Evolutionary conservation across 208 protist species (phyloP).

Genomic region (Leishmania guyanensis): DNA sequence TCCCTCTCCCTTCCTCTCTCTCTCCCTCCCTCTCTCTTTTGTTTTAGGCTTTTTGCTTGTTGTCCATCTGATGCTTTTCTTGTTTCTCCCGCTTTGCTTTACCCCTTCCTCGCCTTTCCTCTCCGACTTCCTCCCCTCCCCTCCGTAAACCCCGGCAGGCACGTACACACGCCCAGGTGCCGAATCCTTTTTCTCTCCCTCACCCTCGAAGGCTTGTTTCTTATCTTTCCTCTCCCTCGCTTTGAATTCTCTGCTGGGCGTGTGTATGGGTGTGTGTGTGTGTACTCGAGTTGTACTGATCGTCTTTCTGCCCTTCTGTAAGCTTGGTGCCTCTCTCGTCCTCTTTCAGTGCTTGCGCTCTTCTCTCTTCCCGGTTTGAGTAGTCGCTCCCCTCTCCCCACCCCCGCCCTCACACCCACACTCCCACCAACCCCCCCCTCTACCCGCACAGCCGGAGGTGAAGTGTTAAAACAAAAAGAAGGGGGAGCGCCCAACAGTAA

Average conservation of each 20-base stretch:
- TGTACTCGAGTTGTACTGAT: background rate
- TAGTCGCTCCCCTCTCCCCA: background rate
- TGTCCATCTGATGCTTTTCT: background rate
- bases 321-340: background rate
- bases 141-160: background rate
- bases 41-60: background rate
- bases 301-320: background rate
- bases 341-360: slow-evolving; percentile 10
- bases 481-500: no score
- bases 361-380: slow-evolving; percentile 3
- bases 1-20: background rate
- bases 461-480: no score
- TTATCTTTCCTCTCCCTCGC: background rate
- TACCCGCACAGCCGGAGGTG: no score
- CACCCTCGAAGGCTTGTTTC: background rate
- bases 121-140: background rate
- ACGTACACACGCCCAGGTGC: background rate
- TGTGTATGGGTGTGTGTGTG: slow-evolving; percentile 2
- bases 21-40: background rate
- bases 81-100: slow-evolving; percentile 13
- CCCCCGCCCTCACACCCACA: background rate
- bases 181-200: background rate
- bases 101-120: slow-evolving; percentile 15
- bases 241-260: background rate
- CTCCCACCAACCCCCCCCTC: background rate